Evolutionary conservation across 1,284 basidiomycete genomes (phyloP).

Genomic region (Phellopilus nigrolimitatus): DNA sequence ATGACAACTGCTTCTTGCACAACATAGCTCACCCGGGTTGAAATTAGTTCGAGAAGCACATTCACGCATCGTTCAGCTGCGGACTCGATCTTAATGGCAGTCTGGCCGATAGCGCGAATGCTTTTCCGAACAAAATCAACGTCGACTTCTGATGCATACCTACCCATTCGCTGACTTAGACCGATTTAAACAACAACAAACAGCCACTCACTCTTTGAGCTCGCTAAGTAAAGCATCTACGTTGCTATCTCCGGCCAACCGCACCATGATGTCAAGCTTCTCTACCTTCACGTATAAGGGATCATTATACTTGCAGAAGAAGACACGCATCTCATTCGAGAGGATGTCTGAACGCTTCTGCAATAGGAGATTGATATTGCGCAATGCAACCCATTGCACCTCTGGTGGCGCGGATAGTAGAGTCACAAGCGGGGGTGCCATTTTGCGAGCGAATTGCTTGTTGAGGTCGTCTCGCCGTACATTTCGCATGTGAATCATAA

Average conservation of each 20-base stretch:
- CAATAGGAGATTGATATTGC: constrained; percentile 94
- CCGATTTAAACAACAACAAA: constrained; percentile 1
- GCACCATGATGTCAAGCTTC: constrained; percentile 98
- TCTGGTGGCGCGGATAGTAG: constrained; percentile 74
- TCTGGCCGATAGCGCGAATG: constrained; percentile 93
- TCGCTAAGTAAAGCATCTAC: constrained; percentile 94
- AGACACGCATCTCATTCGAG: constrained; percentile 95
- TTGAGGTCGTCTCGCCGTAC: constrained; percentile 83
- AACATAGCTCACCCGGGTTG: constrained; percentile 91
- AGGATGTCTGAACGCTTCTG: constrained; percentile 90
- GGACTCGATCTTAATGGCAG: constrained; percentile 91
- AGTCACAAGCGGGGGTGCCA: constrained; percentile 93
- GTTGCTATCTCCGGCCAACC: constrained; percentile 87
- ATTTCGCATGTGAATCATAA: constrained; percentile 93
- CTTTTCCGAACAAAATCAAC: constrained; percentile 96
- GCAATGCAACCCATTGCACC: constrained; percentile 95
- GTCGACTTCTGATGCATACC: constrained; percentile 96
- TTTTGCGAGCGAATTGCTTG: constrained; percentile 88
- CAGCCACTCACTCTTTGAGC: constrained; percentile 80
- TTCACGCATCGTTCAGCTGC: constrained; percentile 95
- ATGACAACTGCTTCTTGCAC: constrained; percentile 98
- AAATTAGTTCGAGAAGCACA: constrained; percentile 88
- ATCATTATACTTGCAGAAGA: constrained; percentile 99
- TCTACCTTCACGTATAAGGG: constrained; percentile 98
- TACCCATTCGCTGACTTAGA: constrained; percentile 28